phyloP scores from a whole-genome alignment of 1,139 yeast species.

The Sugiyamaella japonica region DNA sequence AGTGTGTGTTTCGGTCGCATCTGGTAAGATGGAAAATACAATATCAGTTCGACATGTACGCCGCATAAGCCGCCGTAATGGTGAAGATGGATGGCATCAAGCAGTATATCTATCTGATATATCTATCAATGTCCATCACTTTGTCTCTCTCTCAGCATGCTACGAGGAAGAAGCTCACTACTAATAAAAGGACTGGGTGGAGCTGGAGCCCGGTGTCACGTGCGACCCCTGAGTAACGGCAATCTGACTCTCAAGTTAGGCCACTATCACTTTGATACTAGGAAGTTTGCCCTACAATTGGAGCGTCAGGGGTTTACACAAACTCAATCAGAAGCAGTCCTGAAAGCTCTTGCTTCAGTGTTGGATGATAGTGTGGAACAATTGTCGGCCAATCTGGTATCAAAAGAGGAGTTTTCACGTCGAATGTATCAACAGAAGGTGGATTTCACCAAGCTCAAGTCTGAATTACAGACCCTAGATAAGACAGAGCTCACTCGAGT shows the following conservation, averaged over 20 bases:
- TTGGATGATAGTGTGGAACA: slow-evolving; percentile 79
- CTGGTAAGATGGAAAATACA: too few species aligned
- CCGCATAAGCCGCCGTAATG: background rate
- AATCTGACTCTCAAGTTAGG: slow-evolving; percentile 24
- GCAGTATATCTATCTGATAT: too few species aligned
- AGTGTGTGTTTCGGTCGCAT: too few species aligned
- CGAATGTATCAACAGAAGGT: slow-evolving; percentile 94
- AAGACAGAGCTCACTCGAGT: slow-evolving; percentile 79
- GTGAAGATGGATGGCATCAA: background rate
- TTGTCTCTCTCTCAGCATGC: background rate
- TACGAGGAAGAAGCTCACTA: background rate
- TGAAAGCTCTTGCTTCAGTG: slow-evolving; percentile 70
- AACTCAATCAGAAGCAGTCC: slow-evolving; percentile 79
- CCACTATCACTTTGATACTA: slow-evolving; percentile 65
- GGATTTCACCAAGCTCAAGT: slow-evolving; percentile 90
- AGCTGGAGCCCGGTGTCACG: background rate
- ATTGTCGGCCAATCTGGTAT: slow-evolving; percentile 72
- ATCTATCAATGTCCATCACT: too few species aligned
- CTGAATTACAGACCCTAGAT: slow-evolving; percentile 86
- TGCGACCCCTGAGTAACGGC: slow-evolving; percentile 8
- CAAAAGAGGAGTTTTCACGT: slow-evolving; percentile 77
- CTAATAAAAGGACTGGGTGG: background rate
- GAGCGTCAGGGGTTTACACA: slow-evolving; percentile 70
- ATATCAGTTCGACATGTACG: background rate
- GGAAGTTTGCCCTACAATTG: slow-evolving; percentile 67